Conservation (phyloP, 2,329 filamentous ascomycete species). For the Neopestalotiopsis sp. region DNA sequence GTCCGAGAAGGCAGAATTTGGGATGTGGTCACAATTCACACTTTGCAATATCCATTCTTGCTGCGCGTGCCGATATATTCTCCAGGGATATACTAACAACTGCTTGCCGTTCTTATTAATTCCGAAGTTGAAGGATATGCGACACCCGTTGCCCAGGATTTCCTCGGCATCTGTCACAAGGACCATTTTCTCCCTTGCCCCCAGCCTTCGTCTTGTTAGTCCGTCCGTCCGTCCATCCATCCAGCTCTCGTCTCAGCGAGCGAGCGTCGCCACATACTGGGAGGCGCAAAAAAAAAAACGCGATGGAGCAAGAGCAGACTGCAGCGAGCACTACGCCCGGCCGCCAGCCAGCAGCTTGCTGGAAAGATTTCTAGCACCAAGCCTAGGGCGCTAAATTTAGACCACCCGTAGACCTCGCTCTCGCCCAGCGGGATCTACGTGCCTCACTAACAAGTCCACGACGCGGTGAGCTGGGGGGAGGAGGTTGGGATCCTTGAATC, state of each 20-base stretch:
- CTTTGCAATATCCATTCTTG: not conserved
- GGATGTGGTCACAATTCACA: constrained; percentile 12
- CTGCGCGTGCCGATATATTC: not conserved
- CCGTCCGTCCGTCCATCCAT: not conserved
- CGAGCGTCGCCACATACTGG: constrained; percentile 1
- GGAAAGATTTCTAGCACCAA: constrained; percentile 1
- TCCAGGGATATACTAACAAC: not conserved
- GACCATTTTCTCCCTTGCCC: not conserved
- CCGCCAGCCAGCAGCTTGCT: not conserved
- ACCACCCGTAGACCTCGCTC: not conserved
- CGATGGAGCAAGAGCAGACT: not conserved
- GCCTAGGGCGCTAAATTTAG: constrained; percentile 13
- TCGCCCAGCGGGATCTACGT: constrained; percentile 10
- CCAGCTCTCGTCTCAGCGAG: not conserved
- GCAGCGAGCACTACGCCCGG: not conserved
- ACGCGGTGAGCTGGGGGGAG: constrained; percentile 14
- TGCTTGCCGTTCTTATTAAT: not conserved
- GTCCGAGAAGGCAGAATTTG: not conserved
- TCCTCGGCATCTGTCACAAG: not conserved
- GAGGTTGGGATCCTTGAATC: constrained; percentile 15
- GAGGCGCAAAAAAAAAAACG: not conserved
- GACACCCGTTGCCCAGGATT: not conserved
- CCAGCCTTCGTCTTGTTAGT: not conserved
- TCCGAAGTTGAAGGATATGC: not conserved
- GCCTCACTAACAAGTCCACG: not conserved